A percentile compares a stretch with the other conserved stretches of the same genome.
Evolutionary conservation across 1,139 yeast genomes (phyloP).

Genomic region (Sugiyamaella castrensis): DNA sequence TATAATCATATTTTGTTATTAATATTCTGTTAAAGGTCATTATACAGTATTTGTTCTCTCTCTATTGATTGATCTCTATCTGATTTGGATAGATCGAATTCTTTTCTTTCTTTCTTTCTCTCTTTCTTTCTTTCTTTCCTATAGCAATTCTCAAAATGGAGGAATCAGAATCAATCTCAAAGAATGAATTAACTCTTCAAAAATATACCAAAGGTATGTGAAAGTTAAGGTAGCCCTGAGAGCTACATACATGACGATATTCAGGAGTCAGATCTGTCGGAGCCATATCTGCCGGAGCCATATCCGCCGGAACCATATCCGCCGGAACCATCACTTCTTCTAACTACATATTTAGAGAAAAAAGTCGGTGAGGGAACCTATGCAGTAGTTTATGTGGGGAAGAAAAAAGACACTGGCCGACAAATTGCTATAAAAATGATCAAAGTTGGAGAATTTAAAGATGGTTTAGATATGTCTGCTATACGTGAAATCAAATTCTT

Average conservation of each 20-base stretch:
- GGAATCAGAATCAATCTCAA: background rate
- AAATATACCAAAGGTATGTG: slow-evolving; percentile 34
- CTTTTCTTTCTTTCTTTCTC: no score
- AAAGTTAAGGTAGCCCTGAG: background rate
- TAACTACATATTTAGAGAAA: slow-evolving; percentile 45
- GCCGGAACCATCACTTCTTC: background rate
- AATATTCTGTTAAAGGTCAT: no score
- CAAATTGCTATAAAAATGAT: slow-evolving; percentile 91
- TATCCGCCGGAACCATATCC: no score
- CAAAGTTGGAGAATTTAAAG: slow-evolving; percentile 90
- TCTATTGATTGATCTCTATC: no score
- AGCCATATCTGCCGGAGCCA: background rate
- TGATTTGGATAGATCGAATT: no score
- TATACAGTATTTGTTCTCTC: no score
- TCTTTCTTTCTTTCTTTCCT: no score
- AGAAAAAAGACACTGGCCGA: slow-evolving; percentile 48
- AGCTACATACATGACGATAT: background rate
- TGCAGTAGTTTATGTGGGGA: slow-evolving; percentile 91
- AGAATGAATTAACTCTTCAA: slow-evolving; percentile 25
- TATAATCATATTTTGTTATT: no score
- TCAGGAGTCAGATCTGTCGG: slow-evolving; percentile 3
- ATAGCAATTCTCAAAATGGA: no score
- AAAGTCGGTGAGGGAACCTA: slow-evolving; percentile 99
- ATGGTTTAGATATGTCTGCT: slow-evolving; percentile 97
- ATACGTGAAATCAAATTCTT: slow-evolving; percentile 90